Conservation (phyloP, 1,284 basidiomycete species). For the Uromyces viciae-fabae region DNA sequence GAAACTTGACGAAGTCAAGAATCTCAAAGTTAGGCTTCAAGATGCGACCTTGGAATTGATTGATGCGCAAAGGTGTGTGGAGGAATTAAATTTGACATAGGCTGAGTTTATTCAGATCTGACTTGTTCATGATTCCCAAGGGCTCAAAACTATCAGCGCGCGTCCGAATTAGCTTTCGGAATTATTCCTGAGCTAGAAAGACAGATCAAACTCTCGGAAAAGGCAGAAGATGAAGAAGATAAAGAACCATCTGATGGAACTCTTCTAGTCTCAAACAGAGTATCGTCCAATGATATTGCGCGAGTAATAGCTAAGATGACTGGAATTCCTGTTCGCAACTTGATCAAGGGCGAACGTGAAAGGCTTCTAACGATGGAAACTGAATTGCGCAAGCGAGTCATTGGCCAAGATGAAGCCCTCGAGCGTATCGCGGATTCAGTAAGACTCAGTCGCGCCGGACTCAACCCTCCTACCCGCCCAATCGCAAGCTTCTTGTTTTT, state of each 20-base stretch:
- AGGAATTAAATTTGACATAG: neutral
- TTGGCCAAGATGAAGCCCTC: slow-evolving; percentile 83
- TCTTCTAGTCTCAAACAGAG: slow-evolving; percentile 69
- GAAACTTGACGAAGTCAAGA: slow-evolving; percentile 72
- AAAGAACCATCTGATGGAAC: slow-evolving; percentile 59
- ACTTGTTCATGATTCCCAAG: neutral
- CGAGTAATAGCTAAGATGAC: slow-evolving; percentile 77
- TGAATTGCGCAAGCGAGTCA: slow-evolving; percentile 67
- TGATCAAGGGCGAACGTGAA: slow-evolving; percentile 83
- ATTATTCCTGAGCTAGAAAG: slow-evolving; percentile 75
- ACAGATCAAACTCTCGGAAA: slow-evolving; percentile 61
- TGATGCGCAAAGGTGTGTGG: slow-evolving; percentile 69
- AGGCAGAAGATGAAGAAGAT: slow-evolving; percentile 64
- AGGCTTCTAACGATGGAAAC: slow-evolving; percentile 87
- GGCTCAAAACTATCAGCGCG: slow-evolving; percentile 58
- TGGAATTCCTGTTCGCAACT: slow-evolving; percentile 82
- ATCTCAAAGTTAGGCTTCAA: slow-evolving; percentile 60
- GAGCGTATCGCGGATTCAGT: slow-evolving; percentile 71
- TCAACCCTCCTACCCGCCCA: slow-evolving; percentile 79
- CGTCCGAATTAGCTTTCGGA: slow-evolving; percentile 74
- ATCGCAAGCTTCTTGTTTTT: slow-evolving; percentile 88
- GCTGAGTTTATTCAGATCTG: neutral
- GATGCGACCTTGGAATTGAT: slow-evolving; percentile 67
- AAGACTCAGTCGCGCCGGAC: slow-evolving; percentile 79
- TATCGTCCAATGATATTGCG: slow-evolving; percentile 82